A percentile compares a stretch with the other conserved stretches of the same genome.
These are phyloP conservation scores for Pseudogymnoascus sp. DNA, from an alignment of 2,329 filamentous ascomycete species.

Conservation along the genomic window DNA sequence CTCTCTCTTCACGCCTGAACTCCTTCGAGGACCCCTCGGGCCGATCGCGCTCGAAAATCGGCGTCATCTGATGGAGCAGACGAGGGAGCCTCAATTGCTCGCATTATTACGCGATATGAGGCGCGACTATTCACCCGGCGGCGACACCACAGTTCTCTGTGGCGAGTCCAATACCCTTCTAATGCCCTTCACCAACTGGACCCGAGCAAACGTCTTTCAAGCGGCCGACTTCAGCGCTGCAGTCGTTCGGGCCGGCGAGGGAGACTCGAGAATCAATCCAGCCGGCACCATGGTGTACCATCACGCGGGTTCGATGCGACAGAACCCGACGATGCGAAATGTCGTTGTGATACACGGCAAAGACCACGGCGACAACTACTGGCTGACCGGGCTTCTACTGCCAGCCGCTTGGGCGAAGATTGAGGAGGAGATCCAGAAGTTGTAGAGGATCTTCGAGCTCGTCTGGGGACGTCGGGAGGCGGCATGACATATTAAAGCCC, in stretches of 20 bases:
- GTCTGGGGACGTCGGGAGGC: not conserved
- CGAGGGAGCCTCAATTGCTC: conserved; percentile 31
- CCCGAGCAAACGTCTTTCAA: conserved; percentile 30
- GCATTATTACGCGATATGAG: conserved; percentile 28
- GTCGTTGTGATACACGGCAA: conserved; percentile 25
- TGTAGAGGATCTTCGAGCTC: not conserved
- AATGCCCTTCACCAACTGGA: conserved; percentile 35
- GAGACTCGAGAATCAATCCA: not conserved
- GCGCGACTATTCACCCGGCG: conserved; percentile 10
- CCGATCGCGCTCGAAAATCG: conserved; percentile 27
- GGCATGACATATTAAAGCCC: too few species aligned
- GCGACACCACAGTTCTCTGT: conserved; percentile 26
- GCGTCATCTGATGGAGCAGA: conserved; percentile 29
- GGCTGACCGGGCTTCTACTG: conserved; percentile 22
- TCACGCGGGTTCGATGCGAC: not conserved
- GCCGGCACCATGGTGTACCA: conserved; percentile 14
- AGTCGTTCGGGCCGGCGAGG: not conserved
- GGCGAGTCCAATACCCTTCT: conserved; percentile 30
- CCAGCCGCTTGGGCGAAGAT: conserved; percentile 21
- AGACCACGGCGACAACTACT: conserved; percentile 28
- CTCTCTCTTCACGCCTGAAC: conserved; percentile 20
- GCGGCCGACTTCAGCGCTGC: conserved; percentile 31
- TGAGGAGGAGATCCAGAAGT: conserved; percentile 9
- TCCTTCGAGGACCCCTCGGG: conserved; percentile 26
- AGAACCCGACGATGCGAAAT: conserved; percentile 11